Evolutionary conservation across 2,329 filamentous ascomycete genomes (phyloP).

Genomic region (Hypocreales sp.): DNA sequence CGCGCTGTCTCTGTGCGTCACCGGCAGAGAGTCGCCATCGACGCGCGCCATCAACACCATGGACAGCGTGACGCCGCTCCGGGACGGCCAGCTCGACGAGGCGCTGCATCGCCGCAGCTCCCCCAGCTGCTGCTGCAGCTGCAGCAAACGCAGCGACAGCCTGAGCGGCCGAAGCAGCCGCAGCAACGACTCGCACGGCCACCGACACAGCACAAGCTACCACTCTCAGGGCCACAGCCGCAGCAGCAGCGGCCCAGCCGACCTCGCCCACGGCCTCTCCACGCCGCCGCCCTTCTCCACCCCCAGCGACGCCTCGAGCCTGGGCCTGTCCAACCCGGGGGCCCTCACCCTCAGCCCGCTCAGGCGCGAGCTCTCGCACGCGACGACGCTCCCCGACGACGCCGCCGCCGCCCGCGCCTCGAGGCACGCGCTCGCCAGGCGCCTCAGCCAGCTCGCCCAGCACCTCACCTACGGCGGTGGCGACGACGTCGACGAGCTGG

Average conservation of each 20-base stretch:
- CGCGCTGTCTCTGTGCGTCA: too few species aligned
- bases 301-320: slow-evolving; percentile 17
- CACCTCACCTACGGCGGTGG: slow-evolving; percentile 17
- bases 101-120: slow-evolving; percentile 6
- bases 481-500: slow-evolving; percentile 18
- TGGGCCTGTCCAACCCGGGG: slow-evolving; percentile 14
- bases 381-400: slow-evolving; percentile 3
- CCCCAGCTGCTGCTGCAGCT: slow-evolving; percentile 6
- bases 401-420: slow-evolving; percentile 10
- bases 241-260: slow-evolving; percentile 1
- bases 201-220: too few species aligned
- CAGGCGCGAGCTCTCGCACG: slow-evolving; percentile 10
- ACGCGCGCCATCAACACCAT: background rate
- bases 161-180: slow-evolving; percentile 3
- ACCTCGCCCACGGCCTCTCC: slow-evolving; percentile 1
- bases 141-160: slow-evolving; percentile 6
- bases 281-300: slow-evolving; percentile 16
- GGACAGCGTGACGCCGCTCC: too few species aligned
- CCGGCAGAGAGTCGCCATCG: too few species aligned
- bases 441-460: slow-evolving; percentile 22
- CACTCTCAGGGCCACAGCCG: slow-evolving; percentile 1
- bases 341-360: slow-evolving; percentile 13
- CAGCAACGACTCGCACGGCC: slow-evolving; percentile 2
- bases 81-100: too few species aligned
- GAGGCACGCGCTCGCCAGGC: slow-evolving; percentile 28